phyloP scores from a whole-genome alignment of 371 early-diverging fungal species.

The Actinomortierella ambigua region DNA sequence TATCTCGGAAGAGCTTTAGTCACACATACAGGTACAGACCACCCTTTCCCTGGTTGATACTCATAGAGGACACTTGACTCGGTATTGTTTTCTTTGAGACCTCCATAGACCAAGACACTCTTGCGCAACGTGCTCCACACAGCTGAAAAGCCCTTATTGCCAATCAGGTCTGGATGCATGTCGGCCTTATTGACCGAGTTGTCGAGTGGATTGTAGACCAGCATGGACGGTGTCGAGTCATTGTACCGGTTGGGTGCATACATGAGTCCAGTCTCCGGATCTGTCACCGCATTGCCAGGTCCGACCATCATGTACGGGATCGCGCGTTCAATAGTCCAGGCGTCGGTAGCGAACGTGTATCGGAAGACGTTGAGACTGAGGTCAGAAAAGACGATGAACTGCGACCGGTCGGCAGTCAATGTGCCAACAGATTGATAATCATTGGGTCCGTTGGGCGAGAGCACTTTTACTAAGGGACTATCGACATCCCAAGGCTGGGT shows the following conservation, averaged over 20 bases:
- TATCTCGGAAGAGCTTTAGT: too few species aligned
- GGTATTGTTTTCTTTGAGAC: not conserved
- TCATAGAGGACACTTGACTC: conserved; percentile 6
- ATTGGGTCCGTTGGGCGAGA: conserved; percentile 1
- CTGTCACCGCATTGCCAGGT: conserved; percentile 3
- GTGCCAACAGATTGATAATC: conserved; percentile 8
- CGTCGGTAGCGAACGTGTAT: conserved; percentile 8
- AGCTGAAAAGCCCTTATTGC: conserved; percentile 3
- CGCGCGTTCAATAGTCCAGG: not conserved
- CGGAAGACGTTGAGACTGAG: conserved; percentile 36
- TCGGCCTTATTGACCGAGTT: not conserved
- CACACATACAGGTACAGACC: not conserved
- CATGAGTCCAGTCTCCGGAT: conserved; percentile 11
- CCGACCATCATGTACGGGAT: not conserved
- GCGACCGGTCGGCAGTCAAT: conserved; percentile 1
- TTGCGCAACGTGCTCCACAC: conserved; percentile 3
- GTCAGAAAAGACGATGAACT: conserved; percentile 29
- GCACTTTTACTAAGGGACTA: conserved; percentile 3
- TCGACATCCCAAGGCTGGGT: not conserved
- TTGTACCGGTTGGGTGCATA: conserved; percentile 14
- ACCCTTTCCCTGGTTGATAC: conserved; percentile 5
- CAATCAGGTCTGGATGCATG: not conserved
- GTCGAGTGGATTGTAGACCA: conserved; percentile 2
- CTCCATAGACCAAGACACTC: conserved; percentile 15
- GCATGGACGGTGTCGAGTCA: conserved; percentile 3